Conservation (phyloP, 305 asterid species). For the Fraxinus paxiana region DNA sequence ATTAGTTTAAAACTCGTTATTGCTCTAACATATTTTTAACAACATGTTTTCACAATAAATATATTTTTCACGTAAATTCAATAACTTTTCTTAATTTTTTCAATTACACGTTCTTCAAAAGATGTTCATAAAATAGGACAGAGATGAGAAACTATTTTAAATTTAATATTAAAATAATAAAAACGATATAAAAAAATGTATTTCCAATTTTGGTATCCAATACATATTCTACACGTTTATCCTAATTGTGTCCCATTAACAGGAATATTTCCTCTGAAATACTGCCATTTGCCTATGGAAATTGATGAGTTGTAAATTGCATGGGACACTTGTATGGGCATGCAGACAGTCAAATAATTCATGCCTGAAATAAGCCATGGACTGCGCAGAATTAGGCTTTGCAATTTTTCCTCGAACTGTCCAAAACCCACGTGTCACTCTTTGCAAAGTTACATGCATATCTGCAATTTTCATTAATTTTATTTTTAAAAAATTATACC, state of each 20-base stretch:
- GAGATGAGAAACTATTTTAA: neutral
- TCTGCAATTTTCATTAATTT: neutral
- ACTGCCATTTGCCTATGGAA: neutral
- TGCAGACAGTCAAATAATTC: conserved; percentile 18
- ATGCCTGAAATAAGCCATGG: conserved; percentile 10
- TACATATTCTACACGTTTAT: neutral
- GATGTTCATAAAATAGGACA: no score
- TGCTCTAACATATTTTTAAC: no score
- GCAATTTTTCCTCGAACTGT: neutral
- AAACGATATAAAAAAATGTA: neutral
- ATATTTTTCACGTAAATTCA: no score
- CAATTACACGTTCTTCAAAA: no score
- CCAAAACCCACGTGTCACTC: neutral
- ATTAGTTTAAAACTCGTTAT: no score
- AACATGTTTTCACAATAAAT: no score
- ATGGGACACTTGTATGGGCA: neutral
- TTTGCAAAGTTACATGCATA: neutral
- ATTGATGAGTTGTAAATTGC: neutral
- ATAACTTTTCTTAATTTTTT: no score
- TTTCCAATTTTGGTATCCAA: neutral
- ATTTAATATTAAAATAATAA: neutral
- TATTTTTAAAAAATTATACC: no score
- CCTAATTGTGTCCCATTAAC: neutral
- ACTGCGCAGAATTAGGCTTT: neutral
- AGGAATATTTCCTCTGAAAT: neutral